phyloP scores from a whole-genome alignment of 139 green algal species.

The Limnomonas spitsbergensis region DNA sequence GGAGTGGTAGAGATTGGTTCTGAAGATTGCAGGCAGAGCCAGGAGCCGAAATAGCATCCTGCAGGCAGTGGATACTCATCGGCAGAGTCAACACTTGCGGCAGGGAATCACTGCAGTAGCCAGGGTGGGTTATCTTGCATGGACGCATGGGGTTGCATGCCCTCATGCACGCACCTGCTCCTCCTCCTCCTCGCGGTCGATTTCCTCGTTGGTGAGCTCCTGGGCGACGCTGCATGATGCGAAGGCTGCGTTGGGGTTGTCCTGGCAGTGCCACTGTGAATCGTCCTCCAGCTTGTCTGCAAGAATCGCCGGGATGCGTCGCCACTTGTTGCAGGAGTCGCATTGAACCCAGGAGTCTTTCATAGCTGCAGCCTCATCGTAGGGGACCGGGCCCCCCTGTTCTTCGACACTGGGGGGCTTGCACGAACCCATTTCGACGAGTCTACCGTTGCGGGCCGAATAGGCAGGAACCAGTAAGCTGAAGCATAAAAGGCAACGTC shows the following conservation, averaged over 20 bases:
- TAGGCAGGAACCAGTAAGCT: too few species aligned
- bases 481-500: too few species aligned
- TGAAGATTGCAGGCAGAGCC: background rate
- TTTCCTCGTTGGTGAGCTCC: constrained; percentile 81
- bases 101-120: too few species aligned
- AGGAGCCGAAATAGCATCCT: background rate
- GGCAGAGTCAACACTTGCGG: too few species aligned
- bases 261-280: constrained; percentile 68
- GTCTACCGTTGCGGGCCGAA: background rate
- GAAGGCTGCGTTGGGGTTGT: constrained; percentile 70
- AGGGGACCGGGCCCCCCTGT: background rate
- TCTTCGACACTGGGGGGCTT: background rate
- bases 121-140: background rate
- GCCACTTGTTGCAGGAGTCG: constrained; percentile 81
- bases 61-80: too few species aligned
- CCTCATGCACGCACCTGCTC: background rate
- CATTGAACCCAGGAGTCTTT: constrained; percentile 75
- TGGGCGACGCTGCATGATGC: constrained; percentile 71
- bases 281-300: constrained; percentile 58
- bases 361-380: background rate
- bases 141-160: background rate
- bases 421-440: background rate
- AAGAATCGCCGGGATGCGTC: constrained; percentile 53
- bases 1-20: background rate
- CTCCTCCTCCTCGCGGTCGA: constrained; percentile 52